Conservation (phyloP, 129 eudicot species). For the Escallonia rubra region DNA sequence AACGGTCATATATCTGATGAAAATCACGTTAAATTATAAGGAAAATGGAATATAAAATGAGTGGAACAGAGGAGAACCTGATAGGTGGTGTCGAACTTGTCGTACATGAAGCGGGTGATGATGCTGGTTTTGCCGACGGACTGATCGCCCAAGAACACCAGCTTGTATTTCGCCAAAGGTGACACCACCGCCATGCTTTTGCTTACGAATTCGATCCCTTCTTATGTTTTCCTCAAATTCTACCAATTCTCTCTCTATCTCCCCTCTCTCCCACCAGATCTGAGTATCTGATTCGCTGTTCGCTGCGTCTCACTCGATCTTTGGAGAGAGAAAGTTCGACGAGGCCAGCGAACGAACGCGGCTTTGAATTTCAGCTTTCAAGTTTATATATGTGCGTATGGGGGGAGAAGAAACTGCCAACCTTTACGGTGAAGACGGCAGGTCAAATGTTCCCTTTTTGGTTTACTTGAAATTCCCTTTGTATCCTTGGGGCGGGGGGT, state of each 20-base stretch:
- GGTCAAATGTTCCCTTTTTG: background rate
- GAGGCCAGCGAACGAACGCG: background rate
- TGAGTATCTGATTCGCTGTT: conserved; percentile 4
- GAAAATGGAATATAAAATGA: background rate
- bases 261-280: conserved; percentile 26
- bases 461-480: too few relatives aligned
- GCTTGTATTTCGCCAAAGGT: conserved; percentile 72
- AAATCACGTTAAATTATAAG: background rate
- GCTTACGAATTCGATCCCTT: background rate
- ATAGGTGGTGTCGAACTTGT: conserved; percentile 80
- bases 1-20: background rate
- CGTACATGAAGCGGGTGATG: conserved; percentile 83
- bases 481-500: too few relatives aligned
- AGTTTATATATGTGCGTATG: conserved; percentile 1
- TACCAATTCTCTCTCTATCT: background rate
- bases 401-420: conserved; percentile 36
- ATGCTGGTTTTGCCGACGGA: conserved; percentile 93
- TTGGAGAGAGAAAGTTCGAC: conserved; percentile 12
- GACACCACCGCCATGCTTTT: conserved; percentile 63
- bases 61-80: conserved; percentile 28
- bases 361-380: conserved; percentile 12
- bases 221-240: background rate
- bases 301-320: conserved; percentile 15
- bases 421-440: conserved; percentile 13
- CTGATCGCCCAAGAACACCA: conserved; percentile 82